phyloP scores from a whole-genome alignment of 768 basidiomycete species.

The Collybiopsis luxurians region DNA sequence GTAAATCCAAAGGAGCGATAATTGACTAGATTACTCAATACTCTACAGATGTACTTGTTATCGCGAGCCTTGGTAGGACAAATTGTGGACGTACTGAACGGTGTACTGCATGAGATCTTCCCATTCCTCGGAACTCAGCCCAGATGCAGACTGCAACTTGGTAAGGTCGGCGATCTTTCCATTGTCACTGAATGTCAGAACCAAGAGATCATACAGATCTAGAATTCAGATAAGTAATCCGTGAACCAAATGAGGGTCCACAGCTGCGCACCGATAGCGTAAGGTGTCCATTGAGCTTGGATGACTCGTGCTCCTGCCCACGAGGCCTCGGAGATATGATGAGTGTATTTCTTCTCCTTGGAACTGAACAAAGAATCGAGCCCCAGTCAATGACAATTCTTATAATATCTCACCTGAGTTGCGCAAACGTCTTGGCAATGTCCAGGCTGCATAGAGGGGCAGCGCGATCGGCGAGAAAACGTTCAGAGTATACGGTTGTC shows the following conservation, averaged over 20 bases:
- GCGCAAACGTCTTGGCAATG: conserved; percentile 65
- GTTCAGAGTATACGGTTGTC: conserved; percentile 35
- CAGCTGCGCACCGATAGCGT: conserved; percentile 36
- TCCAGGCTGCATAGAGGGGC: conserved; percentile 77
- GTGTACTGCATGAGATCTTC: conserved; percentile 70
- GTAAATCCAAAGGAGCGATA: conserved; percentile 83
- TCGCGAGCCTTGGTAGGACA: no score
- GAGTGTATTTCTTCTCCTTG: conserved; percentile 77
- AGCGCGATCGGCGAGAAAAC: conserved; percentile 71
- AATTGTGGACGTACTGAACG: conserved; percentile 50
- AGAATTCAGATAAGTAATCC: conserved; percentile 26
- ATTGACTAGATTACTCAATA: conserved; percentile 66
- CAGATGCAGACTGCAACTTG: conserved; percentile 50
- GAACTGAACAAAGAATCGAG: conserved; percentile 35
- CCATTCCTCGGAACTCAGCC: conserved; percentile 60
- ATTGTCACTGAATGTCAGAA: conserved; percentile 61
- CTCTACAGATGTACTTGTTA: conserved; percentile 10
- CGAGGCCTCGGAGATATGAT: conserved; percentile 65
- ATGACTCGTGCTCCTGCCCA: conserved; percentile 88
- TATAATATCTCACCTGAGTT: conserved; percentile 47
- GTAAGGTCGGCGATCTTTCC: conserved; percentile 57
- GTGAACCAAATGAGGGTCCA: not conserved
- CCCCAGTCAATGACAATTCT: not conserved
- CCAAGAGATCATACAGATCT: conserved; percentile 68
- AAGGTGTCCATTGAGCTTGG: conserved; percentile 79